phyloP scores from a whole-genome alignment of 1,284 basidiomycete species.

The Lignosus rhinocerotis region DNA sequence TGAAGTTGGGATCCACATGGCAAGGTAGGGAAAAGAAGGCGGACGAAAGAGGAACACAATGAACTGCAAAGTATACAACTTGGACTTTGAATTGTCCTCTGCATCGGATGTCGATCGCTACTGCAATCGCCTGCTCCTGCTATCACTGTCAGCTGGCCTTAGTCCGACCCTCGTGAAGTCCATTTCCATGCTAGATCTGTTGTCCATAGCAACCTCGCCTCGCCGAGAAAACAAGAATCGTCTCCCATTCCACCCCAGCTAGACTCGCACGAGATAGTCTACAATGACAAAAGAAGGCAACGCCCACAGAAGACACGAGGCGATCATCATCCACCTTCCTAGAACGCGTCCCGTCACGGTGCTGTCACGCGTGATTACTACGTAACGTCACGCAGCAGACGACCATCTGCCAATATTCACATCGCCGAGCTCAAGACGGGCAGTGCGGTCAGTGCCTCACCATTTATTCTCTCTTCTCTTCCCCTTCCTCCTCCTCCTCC shows the following conservation, averaged over 20 bases:
- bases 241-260: too few species aligned
- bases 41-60: not conserved
- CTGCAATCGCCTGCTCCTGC: too few species aligned
- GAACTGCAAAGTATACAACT: not conserved
- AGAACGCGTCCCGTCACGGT: not conserved
- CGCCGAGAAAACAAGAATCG: too few species aligned
- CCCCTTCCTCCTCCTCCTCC: not conserved
- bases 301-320: not conserved
- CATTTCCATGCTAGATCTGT: not conserved
- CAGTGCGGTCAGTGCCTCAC: not conserved
- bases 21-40: not conserved
- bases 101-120: not conserved
- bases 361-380: not conserved
- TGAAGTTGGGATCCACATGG: not conserved
- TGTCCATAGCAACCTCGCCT: too few species aligned
- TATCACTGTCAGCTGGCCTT: too few species aligned
- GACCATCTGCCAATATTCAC: not conserved
- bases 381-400: not conserved
- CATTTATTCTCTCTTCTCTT: not conserved
- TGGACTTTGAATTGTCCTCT: not conserved
- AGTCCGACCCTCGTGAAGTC: too few species aligned
- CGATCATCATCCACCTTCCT: not conserved
- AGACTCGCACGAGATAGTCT: too few species aligned
- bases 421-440: not conserved
- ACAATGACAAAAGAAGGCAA: not conserved